These are phyloP conservation scores for Leucocoprinus sp. DNA, from an alignment of 768 basidiomycete genomes.

Conservation along the genomic window DNA sequence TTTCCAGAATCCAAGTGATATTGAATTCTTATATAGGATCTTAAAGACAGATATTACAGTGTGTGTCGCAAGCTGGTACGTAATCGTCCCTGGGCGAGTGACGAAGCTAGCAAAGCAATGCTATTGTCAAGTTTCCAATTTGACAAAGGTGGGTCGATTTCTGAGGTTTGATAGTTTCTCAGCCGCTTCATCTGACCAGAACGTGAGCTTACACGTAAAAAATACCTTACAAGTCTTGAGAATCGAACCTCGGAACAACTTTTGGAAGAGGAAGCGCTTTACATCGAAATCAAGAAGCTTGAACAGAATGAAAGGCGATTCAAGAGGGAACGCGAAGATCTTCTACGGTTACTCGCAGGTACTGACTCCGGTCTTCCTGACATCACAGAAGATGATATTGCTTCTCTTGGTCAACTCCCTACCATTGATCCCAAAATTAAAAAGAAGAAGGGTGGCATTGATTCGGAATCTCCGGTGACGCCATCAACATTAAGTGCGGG, in stretches of 20 bases:
- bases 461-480: constrained; percentile 42
- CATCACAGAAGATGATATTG: constrained; percentile 60
- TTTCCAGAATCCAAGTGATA: background rate
- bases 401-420: constrained; percentile 32
- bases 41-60: constrained; percentile 92
- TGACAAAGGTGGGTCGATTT: constrained; percentile 63
- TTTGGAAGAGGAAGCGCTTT: constrained; percentile 91
- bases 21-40: constrained; percentile 45
- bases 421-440: constrained; percentile 46
- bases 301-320: constrained; percentile 89
- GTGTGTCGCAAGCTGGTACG: constrained; percentile 85
- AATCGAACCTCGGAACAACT: constrained; percentile 83
- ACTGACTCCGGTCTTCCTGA: constrained; percentile 82
- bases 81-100: constrained; percentile 77
- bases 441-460: constrained; percentile 40
- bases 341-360: constrained; percentile 76
- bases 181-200: constrained; percentile 33
- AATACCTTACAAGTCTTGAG: constrained; percentile 82
- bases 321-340: constrained; percentile 81
- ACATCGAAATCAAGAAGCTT: constrained; percentile 87
- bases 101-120: constrained; percentile 61
- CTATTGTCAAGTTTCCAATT: constrained; percentile 71
- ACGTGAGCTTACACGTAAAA: constrained; percentile 81
- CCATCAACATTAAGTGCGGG: constrained; percentile 28
- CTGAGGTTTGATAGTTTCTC: background rate